Conservation (phyloP, 805 yeast species). For the Wickerhamiella nectarea region DNA sequence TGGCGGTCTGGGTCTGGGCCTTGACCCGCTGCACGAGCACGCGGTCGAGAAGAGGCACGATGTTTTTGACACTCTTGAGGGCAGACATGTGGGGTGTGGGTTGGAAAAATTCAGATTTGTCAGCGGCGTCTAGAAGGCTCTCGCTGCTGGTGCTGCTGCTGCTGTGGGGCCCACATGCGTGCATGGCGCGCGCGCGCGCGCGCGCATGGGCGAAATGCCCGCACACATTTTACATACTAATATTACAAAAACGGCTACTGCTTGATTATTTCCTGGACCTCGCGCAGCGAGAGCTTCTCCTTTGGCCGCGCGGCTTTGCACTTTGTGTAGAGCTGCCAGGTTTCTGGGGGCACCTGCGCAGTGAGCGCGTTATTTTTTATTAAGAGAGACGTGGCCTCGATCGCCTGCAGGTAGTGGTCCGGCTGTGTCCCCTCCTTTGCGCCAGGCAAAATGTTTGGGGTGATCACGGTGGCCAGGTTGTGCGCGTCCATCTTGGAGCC, state of each 20-base stretch:
- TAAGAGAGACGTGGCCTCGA: slow-evolving; percentile 75
- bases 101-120: slow-evolving; percentile 8
- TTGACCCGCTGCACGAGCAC: slow-evolving; percentile 88
- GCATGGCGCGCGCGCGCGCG: too few species aligned
- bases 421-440: slow-evolving; percentile 16
- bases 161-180: not conserved
- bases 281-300: slow-evolving; percentile 5
- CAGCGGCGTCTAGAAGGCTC: not conserved
- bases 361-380: slow-evolving; percentile 72
- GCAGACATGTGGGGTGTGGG: slow-evolving; percentile 6
- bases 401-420: slow-evolving; percentile 59
- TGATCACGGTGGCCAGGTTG: slow-evolving; percentile 85
- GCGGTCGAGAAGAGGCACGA: slow-evolving; percentile 90
- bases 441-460: slow-evolving; percentile 72
- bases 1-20: slow-evolving; percentile 81
- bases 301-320: slow-evolving; percentile 22
- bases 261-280: not conserved
- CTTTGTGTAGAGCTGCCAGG: slow-evolving; percentile 37
- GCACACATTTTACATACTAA: too few species aligned
- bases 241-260: too few species aligned
- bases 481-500: slow-evolving; percentile 95
- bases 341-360: slow-evolving; percentile 58
- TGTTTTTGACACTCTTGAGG: slow-evolving; percentile 68
- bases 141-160: too few species aligned
- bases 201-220: too few species aligned